Base-by-base conservation (phyloP, 2,329 filamentous ascomycete species). In the Cladorrhinum sp. region DNA sequence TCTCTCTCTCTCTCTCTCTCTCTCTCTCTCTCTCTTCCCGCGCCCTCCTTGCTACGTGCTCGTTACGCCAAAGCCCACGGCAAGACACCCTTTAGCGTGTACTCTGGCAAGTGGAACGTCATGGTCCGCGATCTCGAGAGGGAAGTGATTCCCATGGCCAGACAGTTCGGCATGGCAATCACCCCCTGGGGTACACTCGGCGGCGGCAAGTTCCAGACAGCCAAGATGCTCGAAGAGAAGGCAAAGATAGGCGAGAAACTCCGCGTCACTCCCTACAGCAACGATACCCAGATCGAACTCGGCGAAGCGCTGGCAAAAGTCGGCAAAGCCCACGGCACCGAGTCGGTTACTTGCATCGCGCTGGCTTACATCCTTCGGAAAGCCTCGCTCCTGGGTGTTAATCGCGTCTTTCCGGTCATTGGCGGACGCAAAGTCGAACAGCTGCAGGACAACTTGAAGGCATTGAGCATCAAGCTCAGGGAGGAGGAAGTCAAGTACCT, bases 1-100 rank as follows among this genome's bases (percentile, higher is more conserved):
- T n/a, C n/a, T n/a, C n/a, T n/a, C n/a, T n/a, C n/a, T n/a, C n/a
- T n/a, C n/a, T n/a, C n/a, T n/a, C n/a, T n/a, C n/a, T n/a, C n/a
- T n/a, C n/a, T n/a, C n/a, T n/a, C n/a, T n/a, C n/a, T n/a, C n/a
- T n/a, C n/a, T n/a, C n/a, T n/a, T n/a, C n/a, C n/a, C n/a, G n/a
- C n/a, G n/a, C n/a, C n/a, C n/a, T n/a, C n/a, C n/a, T n/a, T n/a
- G n/a, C n/a, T n/a, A n/a, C n/a, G n/a, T n/a, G n/a, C n/a, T n/a
- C n/a, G n/a, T n/a, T 64, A 67, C 52, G 90, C 90, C 6, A 82
- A 86, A 48, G 81, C 84, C 64, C 83, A 91, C 64, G 87, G 86
- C n/a, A 78, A 91, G 25, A 83, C 85, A 1, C 86, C 82, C 41
- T 92, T 92, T 75, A 82, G 78, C 36, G 82, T 90, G 27, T 90